Base-by-base conservation (phyloP, 306 rosid species). In the Ziziphus jujuba region DNA sequence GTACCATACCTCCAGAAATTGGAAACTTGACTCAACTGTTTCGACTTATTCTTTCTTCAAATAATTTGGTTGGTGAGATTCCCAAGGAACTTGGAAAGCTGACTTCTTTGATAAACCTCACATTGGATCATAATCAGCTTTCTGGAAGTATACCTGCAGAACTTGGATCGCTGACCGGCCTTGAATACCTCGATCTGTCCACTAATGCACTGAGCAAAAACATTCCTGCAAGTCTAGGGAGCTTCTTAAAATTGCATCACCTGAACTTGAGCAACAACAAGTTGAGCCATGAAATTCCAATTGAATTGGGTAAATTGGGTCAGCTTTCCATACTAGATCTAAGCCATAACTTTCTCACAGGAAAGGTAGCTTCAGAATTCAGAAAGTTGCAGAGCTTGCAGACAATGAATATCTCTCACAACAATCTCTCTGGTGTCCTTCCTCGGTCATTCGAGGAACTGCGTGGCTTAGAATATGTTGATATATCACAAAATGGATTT, bases 361-460 rank as follows among this genome's bases (percentile, higher is more conserved):
- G 76, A 51, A 53, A 72, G 13, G 79, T 79, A 34, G 80, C 87
- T 14, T 22, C 21, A 0, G 65, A 69, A 19, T 45, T 83, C 1
- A 16, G 25, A 3, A 11, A 38, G 13, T 25, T 83, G 49, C 61
- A 21, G 23, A 79, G 64, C 59, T 66, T 83, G 77, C 34, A 20
- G 57, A 79, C 63, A 4, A 70, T 83, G 33, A 68, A 83, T 57
- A 74, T 83, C 44, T 83, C 84, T 48, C 78, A 72, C 59, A 83
- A 83, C 61, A 58, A 60, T 8, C 84, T 83, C n/a, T 54, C 67
- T 31, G 87, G 84, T 50, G 40, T 22, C 14, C 67, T 83, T 54
- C 84, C 74, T 0, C n/a, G 10, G 0, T 21, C 53, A 11, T 70
- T 79, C 14, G 51, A 8, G 0, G 6, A 53, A 1, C 23, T 80